Base-by-base conservation (phyloP, 2,329 filamentous ascomycete genomes). In the Pseudodiploospora longispora region DNA sequence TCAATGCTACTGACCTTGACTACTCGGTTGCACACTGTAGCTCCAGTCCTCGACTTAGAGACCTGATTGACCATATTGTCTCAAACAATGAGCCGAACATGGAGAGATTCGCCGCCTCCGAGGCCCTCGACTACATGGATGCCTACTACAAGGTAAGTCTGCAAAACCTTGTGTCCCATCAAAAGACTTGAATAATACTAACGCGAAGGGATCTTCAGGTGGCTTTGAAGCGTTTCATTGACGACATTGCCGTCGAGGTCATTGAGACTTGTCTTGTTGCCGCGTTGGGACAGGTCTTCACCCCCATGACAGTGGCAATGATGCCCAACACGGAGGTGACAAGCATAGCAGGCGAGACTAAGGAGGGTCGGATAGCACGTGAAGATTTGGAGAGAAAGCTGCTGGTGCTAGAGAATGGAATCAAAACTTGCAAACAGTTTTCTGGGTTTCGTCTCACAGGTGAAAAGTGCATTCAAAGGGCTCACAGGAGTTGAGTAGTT, bases 111-210 rank as follows among this genome's bases (percentile, higher is more conserved):
- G 55, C 56, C 19, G 58, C 60, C 30, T 52, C 56, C 8, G 58
- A 63, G 36, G 61, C 59, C 5, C 47, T 69, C 1, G 65, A 69
- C 39, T 62, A 54, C 12, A 57, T 68, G 50, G 52, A 62, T 31
- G 65, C 66, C 0, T 71, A 67, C 42, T 71, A 71, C 43, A 59
- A 69, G 55, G 67, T 60, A 55, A 36, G 47, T n/a, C n/a, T n/a
- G 29, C 12, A n/a, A n/a, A n/a, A n/a, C n/a, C n/a, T n/a, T n/a
- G n/a, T n/a, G n/a, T n/a, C n/a, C n/a, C n/a, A n/a, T n/a, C n/a
- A n/a, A n/a, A n/a, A n/a, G n/a, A n/a, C n/a, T n/a, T n/a, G n/a
- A n/a, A n/a, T n/a, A n/a, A n/a, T n/a, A n/a, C n/a, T n/a, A n/a
- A n/a, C n/a, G n/a, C n/a, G n/a, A n/a, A n/a, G n/a, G n/a, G n/a